Evolutionary conservation across 305 asterid genomes (phyloP).

Genomic region (Fraxinus latifolia): DNA sequence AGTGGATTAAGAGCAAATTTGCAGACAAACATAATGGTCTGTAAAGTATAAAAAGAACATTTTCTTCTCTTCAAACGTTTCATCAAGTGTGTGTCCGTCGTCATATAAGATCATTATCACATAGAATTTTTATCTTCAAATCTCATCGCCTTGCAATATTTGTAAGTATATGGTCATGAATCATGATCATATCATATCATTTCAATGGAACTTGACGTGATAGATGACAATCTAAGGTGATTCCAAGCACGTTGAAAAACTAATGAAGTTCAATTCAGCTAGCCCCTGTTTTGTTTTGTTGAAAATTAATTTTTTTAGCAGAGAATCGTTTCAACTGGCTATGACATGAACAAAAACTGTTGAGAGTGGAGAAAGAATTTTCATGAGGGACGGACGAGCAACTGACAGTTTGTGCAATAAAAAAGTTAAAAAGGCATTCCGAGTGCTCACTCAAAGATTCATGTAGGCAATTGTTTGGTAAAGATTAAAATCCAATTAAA

Average conservation of each 20-base stretch:
- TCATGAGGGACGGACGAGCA: neutral
- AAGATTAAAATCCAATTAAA: too few species aligned
- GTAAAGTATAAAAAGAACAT: slow-evolving; percentile 4
- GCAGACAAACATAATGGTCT: slow-evolving; percentile 42
- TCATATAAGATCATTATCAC: neutral
- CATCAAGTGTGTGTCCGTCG: neutral
- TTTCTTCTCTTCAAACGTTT: neutral
- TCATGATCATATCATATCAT: neutral
- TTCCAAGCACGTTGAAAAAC: neutral
- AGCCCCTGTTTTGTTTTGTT: neutral
- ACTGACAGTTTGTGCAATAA: too few species aligned
- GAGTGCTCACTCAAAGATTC: neutral
- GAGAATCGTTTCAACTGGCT: neutral
- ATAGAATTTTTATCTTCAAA: neutral
- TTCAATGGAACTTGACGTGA: neutral
- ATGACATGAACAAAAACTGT: neutral
- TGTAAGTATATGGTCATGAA: neutral
- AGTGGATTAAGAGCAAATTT: slow-evolving; percentile 87
- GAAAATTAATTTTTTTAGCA: too few species aligned
- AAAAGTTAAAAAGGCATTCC: neutral
- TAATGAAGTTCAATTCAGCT: neutral
- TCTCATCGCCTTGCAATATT: neutral
- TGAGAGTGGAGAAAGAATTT: neutral
- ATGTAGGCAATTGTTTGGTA: neutral
- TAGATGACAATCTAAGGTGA: neutral